A percentile compares a stretch with the other conserved stretches of the same genome.
Conservation (phyloP, 306 rosid genomes). For the Quercus variabilis region DNA sequence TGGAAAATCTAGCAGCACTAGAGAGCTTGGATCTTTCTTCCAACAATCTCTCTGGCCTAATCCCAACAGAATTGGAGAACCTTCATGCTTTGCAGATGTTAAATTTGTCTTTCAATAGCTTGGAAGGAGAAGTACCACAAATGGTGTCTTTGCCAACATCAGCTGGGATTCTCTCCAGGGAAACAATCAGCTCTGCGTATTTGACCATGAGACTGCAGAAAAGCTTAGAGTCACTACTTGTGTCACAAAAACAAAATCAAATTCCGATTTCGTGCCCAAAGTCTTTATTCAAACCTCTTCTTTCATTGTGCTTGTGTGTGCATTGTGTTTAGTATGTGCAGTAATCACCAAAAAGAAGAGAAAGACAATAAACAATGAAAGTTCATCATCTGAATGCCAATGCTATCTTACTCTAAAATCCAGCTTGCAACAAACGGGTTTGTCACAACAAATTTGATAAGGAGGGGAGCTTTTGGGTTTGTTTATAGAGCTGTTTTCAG, state of each 20-base stretch:
- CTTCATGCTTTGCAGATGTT: constrained; percentile 9
- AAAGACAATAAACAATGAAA: not conserved
- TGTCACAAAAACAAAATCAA: not conserved
- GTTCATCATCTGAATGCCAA: not conserved
- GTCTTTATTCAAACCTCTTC: not conserved
- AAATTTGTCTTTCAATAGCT: constrained; percentile 40
- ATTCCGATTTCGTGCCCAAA: not conserved
- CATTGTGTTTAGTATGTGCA: not conserved
- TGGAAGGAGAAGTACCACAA: constrained; percentile 37
- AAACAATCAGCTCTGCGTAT: constrained; percentile 30
- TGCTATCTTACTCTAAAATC: not conserved
- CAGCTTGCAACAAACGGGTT: not conserved
- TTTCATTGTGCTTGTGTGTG: not conserved
- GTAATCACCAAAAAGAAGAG: not conserved
- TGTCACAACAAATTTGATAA: not conserved
- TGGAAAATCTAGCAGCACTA: constrained; percentile 25
- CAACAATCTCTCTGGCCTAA: constrained; percentile 31
- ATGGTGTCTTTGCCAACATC: constrained; percentile 34
- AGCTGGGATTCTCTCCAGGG: constrained; percentile 24
- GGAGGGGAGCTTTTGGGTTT: no score
- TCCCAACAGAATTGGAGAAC: constrained; percentile 34
- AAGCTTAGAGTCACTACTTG: not conserved
- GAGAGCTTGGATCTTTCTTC: constrained; percentile 36
- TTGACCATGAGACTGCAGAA: constrained; percentile 17
- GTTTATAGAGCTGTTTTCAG: no score